Evolutionary conservation across 495 filamentous ascomycete species (phyloP).

Genomic region (Annulohypoxylon maeteangense): DNA sequence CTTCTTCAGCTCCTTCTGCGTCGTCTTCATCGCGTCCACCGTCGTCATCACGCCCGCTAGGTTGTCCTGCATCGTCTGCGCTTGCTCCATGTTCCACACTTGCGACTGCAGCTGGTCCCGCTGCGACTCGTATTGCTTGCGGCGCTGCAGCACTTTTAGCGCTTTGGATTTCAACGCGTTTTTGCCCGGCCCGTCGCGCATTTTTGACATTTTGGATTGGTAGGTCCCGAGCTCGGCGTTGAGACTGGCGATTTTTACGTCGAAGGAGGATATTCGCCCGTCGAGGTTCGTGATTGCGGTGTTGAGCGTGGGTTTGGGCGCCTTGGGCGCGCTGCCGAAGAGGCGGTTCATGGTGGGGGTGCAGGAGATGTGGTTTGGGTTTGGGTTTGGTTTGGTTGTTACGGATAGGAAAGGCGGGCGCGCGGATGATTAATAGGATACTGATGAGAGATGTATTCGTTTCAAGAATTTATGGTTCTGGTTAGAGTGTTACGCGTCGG

Average conservation of each 20-base stretch:
- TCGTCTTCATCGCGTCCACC: slow-evolving; percentile 95
- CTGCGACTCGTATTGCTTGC: slow-evolving; percentile 94
- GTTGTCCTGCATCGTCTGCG: slow-evolving; percentile 99
- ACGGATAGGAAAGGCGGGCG: neutral
- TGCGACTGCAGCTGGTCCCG: slow-evolving; percentile 94
- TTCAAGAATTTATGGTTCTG: neutral
- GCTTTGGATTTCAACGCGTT: slow-evolving; percentile 93
- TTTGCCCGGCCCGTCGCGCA: slow-evolving; percentile 97
- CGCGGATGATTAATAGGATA: neutral
- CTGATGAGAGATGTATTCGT: neutral
- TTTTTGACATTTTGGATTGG: slow-evolving; percentile 87
- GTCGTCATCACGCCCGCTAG: slow-evolving; percentile 99
- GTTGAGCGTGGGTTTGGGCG: slow-evolving; percentile 90
- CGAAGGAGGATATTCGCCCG: slow-evolving; percentile 84
- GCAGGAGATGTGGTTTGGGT: slow-evolving; percentile 15
- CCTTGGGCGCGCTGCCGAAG: slow-evolving; percentile 86
- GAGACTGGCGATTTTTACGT: slow-evolving; percentile 92
- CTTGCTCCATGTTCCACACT: slow-evolving; percentile 99
- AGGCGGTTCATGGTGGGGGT: slow-evolving; percentile 93
- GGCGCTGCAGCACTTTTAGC: slow-evolving; percentile 93
- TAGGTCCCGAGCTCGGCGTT: slow-evolving; percentile 91
- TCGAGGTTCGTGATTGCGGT: slow-evolving; percentile 91
- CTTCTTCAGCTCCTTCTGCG: slow-evolving; percentile 90
- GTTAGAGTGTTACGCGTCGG: neutral
- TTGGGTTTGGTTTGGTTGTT: neutral